Evolutionary conservation across 176 grass and related monocot species (phyloP).

Genomic region (Zea luxurians): DNA sequence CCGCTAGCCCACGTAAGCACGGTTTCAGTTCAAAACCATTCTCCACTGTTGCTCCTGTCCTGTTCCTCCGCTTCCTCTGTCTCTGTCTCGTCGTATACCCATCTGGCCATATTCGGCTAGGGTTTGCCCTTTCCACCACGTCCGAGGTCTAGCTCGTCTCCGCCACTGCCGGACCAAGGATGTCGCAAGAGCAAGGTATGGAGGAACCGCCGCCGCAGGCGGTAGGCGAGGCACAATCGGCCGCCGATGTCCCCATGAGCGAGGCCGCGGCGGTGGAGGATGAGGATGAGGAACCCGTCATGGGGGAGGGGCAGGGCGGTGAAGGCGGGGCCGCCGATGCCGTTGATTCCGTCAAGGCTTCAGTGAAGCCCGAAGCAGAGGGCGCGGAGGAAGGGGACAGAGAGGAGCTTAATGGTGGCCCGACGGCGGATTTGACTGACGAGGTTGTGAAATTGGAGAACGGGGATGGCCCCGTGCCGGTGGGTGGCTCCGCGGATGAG

Average conservation of each 20-base stretch:
- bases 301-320: background rate
- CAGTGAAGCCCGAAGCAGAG: slow-evolving; percentile 9
- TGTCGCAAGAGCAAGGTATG: background rate
- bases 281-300: slow-evolving; percentile 23
- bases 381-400: slow-evolving; percentile 16
- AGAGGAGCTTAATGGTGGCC: slow-evolving; percentile 8
- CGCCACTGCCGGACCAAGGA: slow-evolving; percentile 1
- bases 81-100: slow-evolving; percentile 18
- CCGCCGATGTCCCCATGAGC: background rate
- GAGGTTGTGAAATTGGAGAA: slow-evolving; percentile 43
- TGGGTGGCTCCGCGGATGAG: background rate
- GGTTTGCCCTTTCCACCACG: slow-evolving; percentile 19
- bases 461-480: slow-evolving; percentile 19
- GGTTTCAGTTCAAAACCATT: slow-evolving; percentile 34
- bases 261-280: slow-evolving; percentile 13
- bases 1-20: background rate
- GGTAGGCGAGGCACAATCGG: slow-evolving; percentile 14
- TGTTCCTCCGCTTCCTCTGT: background rate
- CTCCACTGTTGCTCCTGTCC: slow-evolving; percentile 24
- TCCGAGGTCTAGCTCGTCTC: background rate
- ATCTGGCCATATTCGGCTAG: slow-evolving; percentile 25
- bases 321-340: background rate
- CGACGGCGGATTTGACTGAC: slow-evolving; percentile 8
- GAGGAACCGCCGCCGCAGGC: slow-evolving; percentile 14
- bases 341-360: slow-evolving; percentile 13